phyloP scores from a whole-genome alignment of 2,329 filamentous ascomycete genomes.

The Fusarium compactum region DNA sequence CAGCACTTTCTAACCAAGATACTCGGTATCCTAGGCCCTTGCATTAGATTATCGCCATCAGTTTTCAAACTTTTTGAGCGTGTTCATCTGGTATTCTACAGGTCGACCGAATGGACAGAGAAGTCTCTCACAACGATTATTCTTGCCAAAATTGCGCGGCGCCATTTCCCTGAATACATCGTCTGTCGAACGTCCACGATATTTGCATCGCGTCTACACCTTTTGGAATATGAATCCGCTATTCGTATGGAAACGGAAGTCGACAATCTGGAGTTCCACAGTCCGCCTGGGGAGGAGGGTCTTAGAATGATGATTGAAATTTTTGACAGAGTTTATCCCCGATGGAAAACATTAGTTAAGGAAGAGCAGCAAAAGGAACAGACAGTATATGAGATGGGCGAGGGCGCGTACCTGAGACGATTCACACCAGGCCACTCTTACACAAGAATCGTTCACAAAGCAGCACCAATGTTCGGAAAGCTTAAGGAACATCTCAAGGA shows the following conservation, averaged over 20 bases:
- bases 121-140: conserved; percentile 97
- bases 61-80: conserved; percentile 88
- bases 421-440: conserved; percentile 95
- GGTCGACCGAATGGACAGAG: conserved; percentile 96
- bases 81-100: conserved; percentile 95
- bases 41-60: conserved; percentile 80
- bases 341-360: conserved; percentile 80
- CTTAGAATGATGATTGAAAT: conserved; percentile 76
- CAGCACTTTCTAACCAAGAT: conserved; percentile 83
- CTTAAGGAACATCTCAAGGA: conserved; percentile 85
- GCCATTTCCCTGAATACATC: conserved; percentile 90
- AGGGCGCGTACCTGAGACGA: conserved; percentile 88
- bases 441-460: conserved; percentile 92
- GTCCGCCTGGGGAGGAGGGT: conserved; percentile 73
- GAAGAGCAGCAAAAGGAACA: conserved; percentile 85
- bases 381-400: conserved; percentile 80
- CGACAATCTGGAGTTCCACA: conserved; percentile 86
- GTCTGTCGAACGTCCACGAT: conserved; percentile 92
- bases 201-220: conserved; percentile 78
- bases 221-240: conserved; percentile 91
- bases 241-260: conserved; percentile 84
- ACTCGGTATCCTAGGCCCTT: conserved; percentile 80
- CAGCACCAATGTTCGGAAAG: conserved; percentile 80
- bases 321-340: conserved; percentile 79
- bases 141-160: conserved; percentile 85